Evolutionary conservation across 495 filamentous ascomycete genomes (phyloP), one percentile per base, ranked within the genome.

Genomic region (Xylaria sp.): DNA sequence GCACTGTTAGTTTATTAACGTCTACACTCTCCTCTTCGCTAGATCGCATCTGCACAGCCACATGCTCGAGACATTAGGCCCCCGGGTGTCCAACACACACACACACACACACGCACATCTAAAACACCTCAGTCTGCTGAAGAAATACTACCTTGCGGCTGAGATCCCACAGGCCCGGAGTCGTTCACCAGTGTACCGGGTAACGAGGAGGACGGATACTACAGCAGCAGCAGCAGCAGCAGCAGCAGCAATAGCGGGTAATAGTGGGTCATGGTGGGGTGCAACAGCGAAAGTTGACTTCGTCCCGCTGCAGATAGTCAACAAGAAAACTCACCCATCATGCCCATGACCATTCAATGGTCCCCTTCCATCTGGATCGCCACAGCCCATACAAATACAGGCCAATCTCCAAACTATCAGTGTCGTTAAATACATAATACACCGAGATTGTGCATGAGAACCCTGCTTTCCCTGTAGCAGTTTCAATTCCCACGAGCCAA

Each of bases 401-500:
- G n/a, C n/a, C n/a, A n/a, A 53, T 26, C 50, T 53, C 26, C 9
- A 14, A 24, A 53, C 26, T 53, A 4, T 24, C 9, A 26, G 21
- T 24, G 11, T 4, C 21, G 14, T 24, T 3, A 24, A n/a, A n/a
- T n/a, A n/a, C n/a, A n/a, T n/a, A 29, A 29, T 24, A n/a, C 52
- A 26, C 31, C 3, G 52, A 31, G 52, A 24, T 5, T 31, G 4
- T 17, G 4, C 26, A 14, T 6, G 12, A 29, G 31, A 53, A 17
- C 14, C 8, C 11, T 15, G 26, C 5, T 29, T 55, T 26, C 21
- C 9, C 48, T 0, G 11, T 26, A 24, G 21, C n/a, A n/a, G n/a
- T n/a, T n/a, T n/a, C n/a, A 14, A 7, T n/a, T 71, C 53, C 79
- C 84, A 19, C 79, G 79, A 52, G 74, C 84, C 37, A 80, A 79